Conservation (phyloP, 306 rosid genomes). For the Corylus avellana region DNA sequence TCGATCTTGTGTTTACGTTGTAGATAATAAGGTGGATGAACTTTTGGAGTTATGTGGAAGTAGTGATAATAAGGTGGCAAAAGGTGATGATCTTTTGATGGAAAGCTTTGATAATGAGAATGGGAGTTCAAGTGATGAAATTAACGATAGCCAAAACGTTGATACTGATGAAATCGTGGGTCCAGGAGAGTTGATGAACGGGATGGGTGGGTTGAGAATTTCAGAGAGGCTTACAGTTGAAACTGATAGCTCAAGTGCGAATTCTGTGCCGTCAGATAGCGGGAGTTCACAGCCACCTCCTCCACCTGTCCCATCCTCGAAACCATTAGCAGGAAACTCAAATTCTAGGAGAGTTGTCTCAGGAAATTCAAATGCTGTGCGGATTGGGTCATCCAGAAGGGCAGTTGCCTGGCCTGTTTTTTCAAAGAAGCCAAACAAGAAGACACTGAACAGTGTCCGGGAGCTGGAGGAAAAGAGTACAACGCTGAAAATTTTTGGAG, state of each 20-base stretch:
- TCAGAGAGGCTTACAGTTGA: conserved; percentile 41
- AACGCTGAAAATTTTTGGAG: too few relatives aligned
- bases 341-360: conserved; percentile 54
- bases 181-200: conserved; percentile 39
- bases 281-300: conserved; percentile 75
- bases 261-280: conserved; percentile 23
- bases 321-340: conserved; percentile 51
- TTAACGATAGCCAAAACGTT: conserved; percentile 42
- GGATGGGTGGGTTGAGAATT: conserved; percentile 35
- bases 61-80: conserved; percentile 39
- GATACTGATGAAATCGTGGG: conserved; percentile 39
- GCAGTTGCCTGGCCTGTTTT: conserved; percentile 69
- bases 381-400: conserved; percentile 68
- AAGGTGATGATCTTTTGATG: conserved; percentile 45
- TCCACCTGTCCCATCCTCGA: conserved; percentile 91
- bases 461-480: too few relatives aligned
- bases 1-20: too few relatives aligned
- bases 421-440: conserved; percentile 12
- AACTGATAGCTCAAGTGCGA: conserved; percentile 38
- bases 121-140: conserved; percentile 42
- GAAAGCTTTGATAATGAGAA: conserved; percentile 43
- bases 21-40: conserved; percentile 37
- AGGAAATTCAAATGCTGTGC: conserved; percentile 52
- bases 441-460: too few relatives aligned
- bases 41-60: conserved; percentile 42